A percentile compares a stretch with the other conserved stretches of the same genome.
These are phyloP conservation scores for Botryotinia convoluta DNA, from an alignment of 2,329 filamentous ascomycete genomes.

Conservation along the genomic window DNA sequence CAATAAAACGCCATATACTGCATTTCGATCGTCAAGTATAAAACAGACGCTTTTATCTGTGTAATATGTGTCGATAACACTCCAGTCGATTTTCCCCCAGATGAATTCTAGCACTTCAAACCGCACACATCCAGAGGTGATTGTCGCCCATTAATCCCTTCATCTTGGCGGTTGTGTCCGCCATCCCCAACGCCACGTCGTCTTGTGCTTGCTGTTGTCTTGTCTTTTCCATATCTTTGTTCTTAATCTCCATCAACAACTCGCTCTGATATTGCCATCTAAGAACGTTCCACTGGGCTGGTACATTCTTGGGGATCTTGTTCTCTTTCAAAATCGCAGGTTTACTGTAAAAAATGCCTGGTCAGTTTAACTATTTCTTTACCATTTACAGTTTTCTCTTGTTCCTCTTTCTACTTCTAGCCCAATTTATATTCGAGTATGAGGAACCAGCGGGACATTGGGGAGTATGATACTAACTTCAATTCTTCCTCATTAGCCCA, in stretches of 20 bases:
- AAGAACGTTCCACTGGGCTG: constrained; percentile 16
- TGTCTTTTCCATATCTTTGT: not conserved
- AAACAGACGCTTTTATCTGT: not conserved
- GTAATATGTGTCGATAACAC: not conserved
- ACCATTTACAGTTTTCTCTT: not conserved
- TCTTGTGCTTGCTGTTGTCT: not conserved
- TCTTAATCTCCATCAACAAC: constrained; percentile 16
- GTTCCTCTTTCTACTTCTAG: too few species aligned
- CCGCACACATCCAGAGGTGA: constrained; percentile 12
- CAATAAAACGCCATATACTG: not conserved
- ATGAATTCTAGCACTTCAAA: not conserved
- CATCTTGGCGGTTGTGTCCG: not conserved
- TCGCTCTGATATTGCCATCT: constrained; percentile 18
- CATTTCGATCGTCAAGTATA: not conserved
- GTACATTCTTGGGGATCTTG: constrained; percentile 16
- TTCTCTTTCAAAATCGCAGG: constrained; percentile 16
- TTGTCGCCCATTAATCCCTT: not conserved
- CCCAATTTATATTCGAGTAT: not conserved
- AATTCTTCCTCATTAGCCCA: constrained; percentile 20
- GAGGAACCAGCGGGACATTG: too few species aligned
- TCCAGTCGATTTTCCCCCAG: not conserved
- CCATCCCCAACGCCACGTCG: not conserved
- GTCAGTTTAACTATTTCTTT: not conserved
- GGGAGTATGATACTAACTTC: constrained; percentile 1
- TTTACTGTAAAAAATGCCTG: not conserved